These are phyloP conservation scores for Lantana camara DNA, from an alignment of 257 asterid species.

Conservation along the genomic window DNA sequence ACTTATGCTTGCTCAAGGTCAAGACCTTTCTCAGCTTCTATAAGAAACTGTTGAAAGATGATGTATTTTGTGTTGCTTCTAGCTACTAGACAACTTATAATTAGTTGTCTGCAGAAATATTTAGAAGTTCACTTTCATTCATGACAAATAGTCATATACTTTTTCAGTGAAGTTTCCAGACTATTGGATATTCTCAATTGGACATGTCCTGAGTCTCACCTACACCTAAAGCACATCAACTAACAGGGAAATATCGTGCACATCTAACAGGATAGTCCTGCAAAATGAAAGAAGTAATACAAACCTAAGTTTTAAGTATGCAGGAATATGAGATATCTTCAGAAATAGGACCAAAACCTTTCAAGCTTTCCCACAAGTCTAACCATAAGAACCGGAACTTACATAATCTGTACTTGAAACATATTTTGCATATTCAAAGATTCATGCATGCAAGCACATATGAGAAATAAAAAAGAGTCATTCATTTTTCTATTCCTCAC, in stretches of 20 bases:
- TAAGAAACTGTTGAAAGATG: slow-evolving; percentile 10
- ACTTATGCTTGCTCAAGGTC: slow-evolving; percentile 1
- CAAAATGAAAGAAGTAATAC: background rate
- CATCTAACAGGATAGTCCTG: slow-evolving; percentile 8
- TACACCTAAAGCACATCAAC: background rate
- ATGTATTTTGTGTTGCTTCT: background rate
- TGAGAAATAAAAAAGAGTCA: background rate
- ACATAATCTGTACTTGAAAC: slow-evolving; percentile 1
- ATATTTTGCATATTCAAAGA: background rate
- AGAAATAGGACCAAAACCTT: background rate
- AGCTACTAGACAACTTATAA: slow-evolving; percentile 7
- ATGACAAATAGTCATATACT: background rate
- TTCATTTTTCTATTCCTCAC: slow-evolving; percentile 39
- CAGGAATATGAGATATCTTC: slow-evolving; percentile 7
- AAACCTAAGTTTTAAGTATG: background rate
- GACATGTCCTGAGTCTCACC: slow-evolving; percentile 2
- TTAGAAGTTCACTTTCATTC: slow-evolving; percentile 1
- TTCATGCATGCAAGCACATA: slow-evolving; percentile 3
- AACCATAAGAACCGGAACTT: slow-evolving; percentile 15
- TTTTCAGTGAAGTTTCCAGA: background rate
- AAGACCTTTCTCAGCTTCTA: background rate
- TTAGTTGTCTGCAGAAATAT: background rate
- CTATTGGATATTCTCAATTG: slow-evolving; percentile 8
- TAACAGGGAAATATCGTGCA: slow-evolving; percentile 8
- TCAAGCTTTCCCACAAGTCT: slow-evolving; percentile 14